Evolutionary conservation across 179 eudicot genomes (phyloP), one percentile per base, ranked within the genome.

Genomic region (Patellifolia procumbens): DNA sequence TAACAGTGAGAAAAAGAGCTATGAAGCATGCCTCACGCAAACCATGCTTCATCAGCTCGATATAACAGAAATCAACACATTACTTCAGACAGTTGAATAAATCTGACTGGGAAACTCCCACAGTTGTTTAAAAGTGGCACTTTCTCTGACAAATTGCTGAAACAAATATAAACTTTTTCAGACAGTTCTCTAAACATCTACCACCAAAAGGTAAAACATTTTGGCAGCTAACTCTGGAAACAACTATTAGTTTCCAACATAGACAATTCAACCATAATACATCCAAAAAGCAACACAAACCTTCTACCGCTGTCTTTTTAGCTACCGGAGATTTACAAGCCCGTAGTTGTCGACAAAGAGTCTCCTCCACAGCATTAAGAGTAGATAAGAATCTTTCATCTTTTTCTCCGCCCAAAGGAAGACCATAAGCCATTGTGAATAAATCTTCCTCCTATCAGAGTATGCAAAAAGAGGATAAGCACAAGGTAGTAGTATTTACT

Each of bases 351-450:
- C 99, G 89, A 83, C 93, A 88, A 78, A 95, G 83, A 71, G 95
- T 95, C 78, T 93, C 99, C 75, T 95, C 99, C 65, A 95, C 92
- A 31, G 97, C 97, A 83, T 93, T 90, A 71, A 91, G 76, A 75
- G 84, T 83, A 74, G 97, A 87, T 74, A 95, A 83, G 83, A 91
- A 89, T 81, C 91, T 86, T 69, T 95, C 99, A 86, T 91, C 98
- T 80, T 92, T 94, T 42, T 91, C 93, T 55, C 78, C 91, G 64
- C 92, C 91, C 87, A 95, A 80, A 83, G 93, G 97, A 72, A 93
- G 89, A 74, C 98, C 99, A 78, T 85, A 89, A 37, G 99, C 88
- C 94, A 95, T 91, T 20, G 85, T 89, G 80, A 95, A 91, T 53
- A 93, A 62, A 88, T 95, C 99, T 79, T 95, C 98, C 76, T 95